Base-by-base conservation (phyloP, 495 filamentous ascomycete species). In the Aspergillus cavernicola region DNA sequence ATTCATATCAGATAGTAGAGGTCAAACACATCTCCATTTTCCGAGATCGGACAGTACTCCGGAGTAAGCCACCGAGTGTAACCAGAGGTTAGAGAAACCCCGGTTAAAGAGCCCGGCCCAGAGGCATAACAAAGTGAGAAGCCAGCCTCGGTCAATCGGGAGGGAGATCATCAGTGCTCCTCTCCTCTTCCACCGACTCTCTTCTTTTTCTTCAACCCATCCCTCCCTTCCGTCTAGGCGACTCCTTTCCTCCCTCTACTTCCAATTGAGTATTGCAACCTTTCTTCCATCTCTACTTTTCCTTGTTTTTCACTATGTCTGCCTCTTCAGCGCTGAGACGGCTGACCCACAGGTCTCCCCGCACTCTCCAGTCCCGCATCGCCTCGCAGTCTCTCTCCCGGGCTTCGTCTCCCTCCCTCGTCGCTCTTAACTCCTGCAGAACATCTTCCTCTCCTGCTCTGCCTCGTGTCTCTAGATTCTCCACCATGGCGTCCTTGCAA, bases 341-440 rank as follows among this genome's bases (percentile, higher is more conserved):
- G 60, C 55, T 75, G 69, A 74, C 71, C 71, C 72, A 71, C 66
- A 63, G 70, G 60, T 61, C 71, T 71, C 73, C 73, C 73, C 73
- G 73, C 73, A 74, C 67, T 72, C 68, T 71, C 40, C 56, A 54
- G 56, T 68, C 71, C 70, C 71, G 69, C 67, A 66, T 74, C 59
- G 29, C 55, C 23, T 57, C 69, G 61, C 53, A 69, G 63, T 69
- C 64, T 60, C 69, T 64, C 63, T 44, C 65, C 49, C n/a, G n/a
- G n/a, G n/a, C n/a, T n/a, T n/a, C n/a, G n/a, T 64, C 62, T 58
- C 52, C 60, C 63, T 50, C 52, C 49, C 55, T 60, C 39, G 22
- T 61, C 44, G 48, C 60, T 48, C 56, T 55, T 39, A 50, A 53
- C 47, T 19, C 53, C 37, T 36, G 48, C 41, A 58, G 58, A 33